A percentile compares a stretch with the other conserved stretches of the same genome.
Conservation (phyloP, 768 basidiomycete genomes). For the Coprinopsis cinerea region DNA sequence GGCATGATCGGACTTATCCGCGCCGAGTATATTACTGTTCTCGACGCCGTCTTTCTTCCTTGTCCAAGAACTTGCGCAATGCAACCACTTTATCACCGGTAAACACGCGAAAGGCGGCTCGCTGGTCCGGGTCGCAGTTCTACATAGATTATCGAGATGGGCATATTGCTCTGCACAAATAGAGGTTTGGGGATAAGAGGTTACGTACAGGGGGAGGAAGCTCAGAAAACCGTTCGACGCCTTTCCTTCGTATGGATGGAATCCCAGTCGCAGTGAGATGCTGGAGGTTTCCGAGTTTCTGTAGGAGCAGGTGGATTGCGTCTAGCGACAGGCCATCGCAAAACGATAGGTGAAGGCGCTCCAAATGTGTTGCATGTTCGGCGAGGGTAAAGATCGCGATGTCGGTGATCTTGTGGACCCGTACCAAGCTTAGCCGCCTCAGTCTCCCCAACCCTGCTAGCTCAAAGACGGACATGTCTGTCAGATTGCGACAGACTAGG, state of each 20-base stretch:
- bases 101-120: conserved; percentile 74
- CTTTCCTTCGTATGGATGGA: conserved; percentile 61
- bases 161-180: not conserved
- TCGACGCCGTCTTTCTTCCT: conserved; percentile 19
- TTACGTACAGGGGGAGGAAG: conserved; percentile 54
- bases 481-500: conserved; percentile 74
- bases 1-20: no score
- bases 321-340: conserved; percentile 77
- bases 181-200: conserved; percentile 11
- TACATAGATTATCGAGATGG: conserved; percentile 23
- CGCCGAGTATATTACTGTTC: no score
- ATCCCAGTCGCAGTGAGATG: conserved; percentile 81
- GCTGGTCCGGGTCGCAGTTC: conserved; percentile 63
- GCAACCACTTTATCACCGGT: conserved; percentile 58
- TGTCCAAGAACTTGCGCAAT: conserved; percentile 65
- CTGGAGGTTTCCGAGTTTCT: conserved; percentile 51
- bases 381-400: conserved; percentile 74
- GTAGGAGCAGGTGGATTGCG: conserved; percentile 66
- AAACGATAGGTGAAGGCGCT: conserved; percentile 81
- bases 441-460: conserved; percentile 64
- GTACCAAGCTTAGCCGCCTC: conserved; percentile 72
- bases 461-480: conserved; percentile 82
- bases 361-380: conserved; percentile 62
- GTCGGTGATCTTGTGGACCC: conserved; percentile 80
- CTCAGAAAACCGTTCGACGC: conserved; percentile 74